A percentile compares a stretch with the other conserved stretches of the same genome.
Conservation (phyloP, 179 eudicot species). For the Heliamphora pulchella region DNA sequence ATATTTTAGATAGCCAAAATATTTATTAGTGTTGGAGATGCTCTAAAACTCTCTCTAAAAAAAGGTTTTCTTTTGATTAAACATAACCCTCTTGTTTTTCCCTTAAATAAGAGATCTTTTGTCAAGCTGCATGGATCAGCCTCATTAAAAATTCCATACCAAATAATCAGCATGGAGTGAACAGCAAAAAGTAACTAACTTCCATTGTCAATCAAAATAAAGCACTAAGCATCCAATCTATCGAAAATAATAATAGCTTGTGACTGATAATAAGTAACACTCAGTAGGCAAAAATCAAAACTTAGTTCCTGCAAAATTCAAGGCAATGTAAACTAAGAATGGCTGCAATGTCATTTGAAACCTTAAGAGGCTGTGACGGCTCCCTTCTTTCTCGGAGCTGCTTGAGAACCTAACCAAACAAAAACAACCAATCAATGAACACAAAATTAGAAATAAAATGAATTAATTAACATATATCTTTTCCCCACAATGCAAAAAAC, state of each 20-base stretch:
- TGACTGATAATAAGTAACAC: not conserved
- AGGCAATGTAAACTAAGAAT: not conserved
- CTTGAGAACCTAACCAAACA: too few species aligned
- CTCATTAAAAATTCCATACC: not conserved
- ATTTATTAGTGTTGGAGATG: too few species aligned
- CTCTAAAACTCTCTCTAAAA: too few species aligned
- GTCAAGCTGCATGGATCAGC: not conserved
- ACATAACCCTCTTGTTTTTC: too few species aligned
- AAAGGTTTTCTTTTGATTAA: too few species aligned
- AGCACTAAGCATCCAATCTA: not conserved
- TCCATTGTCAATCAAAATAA: not conserved
- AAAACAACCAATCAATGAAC: too few species aligned
- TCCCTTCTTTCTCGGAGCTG: too few species aligned
- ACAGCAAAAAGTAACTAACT: not conserved
- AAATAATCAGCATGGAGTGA: not conserved
- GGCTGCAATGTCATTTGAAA: not conserved
- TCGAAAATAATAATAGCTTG: not conserved
- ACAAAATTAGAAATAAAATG: too few species aligned
- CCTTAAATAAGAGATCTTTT: too few species aligned
- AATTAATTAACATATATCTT: too few species aligned
- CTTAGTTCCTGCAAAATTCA: not conserved
- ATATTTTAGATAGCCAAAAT: too few species aligned
- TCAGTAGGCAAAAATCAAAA: not conserved
- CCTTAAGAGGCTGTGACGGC: not conserved
- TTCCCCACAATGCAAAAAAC: not conserved